phyloP scores from a whole-genome alignment of 2,329 filamentous ascomycete species.

The Colletotrichum lindemuthianum region DNA sequence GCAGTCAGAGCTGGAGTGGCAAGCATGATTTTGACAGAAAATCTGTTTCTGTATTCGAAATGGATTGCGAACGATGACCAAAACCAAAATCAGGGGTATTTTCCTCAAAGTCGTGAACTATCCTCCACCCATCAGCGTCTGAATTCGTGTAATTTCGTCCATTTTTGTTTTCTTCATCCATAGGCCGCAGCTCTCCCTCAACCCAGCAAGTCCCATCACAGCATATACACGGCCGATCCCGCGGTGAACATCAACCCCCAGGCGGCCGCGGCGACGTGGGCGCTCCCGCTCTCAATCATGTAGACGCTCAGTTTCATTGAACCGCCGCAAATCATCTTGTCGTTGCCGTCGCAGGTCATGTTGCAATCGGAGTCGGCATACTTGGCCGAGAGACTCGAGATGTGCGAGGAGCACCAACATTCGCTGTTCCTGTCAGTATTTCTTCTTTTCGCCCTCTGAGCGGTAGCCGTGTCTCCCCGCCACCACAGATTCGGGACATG shows the following conservation, averaged over 20 bases:
- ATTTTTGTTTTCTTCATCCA: too few relatives aligned
- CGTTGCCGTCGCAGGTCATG: constrained; percentile 64
- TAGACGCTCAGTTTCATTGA: constrained; percentile 60
- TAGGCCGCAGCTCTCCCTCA: too few relatives aligned
- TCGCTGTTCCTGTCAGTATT: constrained; percentile 50
- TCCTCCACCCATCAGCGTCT: not conserved
- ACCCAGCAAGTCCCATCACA: not conserved
- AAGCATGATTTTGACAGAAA: too few relatives aligned
- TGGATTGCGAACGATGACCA: not conserved
- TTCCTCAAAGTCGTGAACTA: constrained; percentile 3
- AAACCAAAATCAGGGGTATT: constrained; percentile 11
- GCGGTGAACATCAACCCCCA: constrained; percentile 10
- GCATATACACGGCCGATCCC: not conserved
- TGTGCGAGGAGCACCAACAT: constrained; percentile 66
- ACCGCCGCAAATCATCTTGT: constrained; percentile 63
- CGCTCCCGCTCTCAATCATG: constrained; percentile 28
- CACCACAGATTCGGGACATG: too few relatives aligned
- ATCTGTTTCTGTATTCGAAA: not conserved
- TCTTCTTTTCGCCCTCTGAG: too few relatives aligned
- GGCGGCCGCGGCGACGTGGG: not conserved
- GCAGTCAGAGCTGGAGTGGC: too few relatives aligned
- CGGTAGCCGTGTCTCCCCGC: too few relatives aligned
- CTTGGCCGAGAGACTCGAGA: constrained; percentile 58
- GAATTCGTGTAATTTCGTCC: too few relatives aligned
- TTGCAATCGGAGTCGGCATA: constrained; percentile 60